phyloP scores from a whole-genome alignment of 805 yeast species.

The Jamesozyma gamospora region DNA sequence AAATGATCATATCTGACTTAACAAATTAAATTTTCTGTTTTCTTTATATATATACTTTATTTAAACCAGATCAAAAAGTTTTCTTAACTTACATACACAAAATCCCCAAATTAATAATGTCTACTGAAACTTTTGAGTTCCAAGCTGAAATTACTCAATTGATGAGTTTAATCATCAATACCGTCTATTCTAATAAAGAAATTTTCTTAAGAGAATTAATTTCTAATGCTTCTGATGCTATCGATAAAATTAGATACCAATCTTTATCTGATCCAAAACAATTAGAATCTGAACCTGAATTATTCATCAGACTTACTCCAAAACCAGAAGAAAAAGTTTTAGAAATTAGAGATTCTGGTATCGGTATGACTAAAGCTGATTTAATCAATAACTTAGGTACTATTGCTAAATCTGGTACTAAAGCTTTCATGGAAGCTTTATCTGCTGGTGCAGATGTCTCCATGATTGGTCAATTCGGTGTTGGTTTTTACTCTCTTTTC shows the following conservation, averaged over 20 bases:
- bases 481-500: constrained; percentile 99
- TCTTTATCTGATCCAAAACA: constrained; percentile 85
- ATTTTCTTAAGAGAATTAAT: constrained; percentile 97
- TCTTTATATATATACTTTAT: too few species aligned
- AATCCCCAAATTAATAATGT: constrained; percentile 27
- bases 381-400: constrained; percentile 98
- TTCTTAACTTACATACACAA: not conserved
- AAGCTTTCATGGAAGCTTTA: constrained; percentile 98
- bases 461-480: constrained; percentile 99
- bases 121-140: constrained; percentile 83
- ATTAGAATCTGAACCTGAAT: constrained; percentile 90
- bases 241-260: constrained; percentile 96
- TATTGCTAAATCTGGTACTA: constrained; percentile 99
- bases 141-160: constrained; percentile 99
- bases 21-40: too few species aligned
- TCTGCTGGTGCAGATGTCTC: constrained; percentile 99
- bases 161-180: constrained; percentile 99
- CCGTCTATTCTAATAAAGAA: constrained; percentile 98
- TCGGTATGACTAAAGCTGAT: constrained; percentile 99
- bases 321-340: constrained; percentile 86
- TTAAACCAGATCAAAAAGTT: not conserved
- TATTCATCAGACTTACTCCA: constrained; percentile 96
- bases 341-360: constrained; percentile 98
- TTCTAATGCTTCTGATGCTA: constrained; percentile 98
- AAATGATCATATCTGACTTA: too few species aligned